Evolutionary conservation across 208 protist genomes (phyloP), one percentile per base, ranked within the genome.

Genomic region (Trypanosoma scelopori): DNA sequence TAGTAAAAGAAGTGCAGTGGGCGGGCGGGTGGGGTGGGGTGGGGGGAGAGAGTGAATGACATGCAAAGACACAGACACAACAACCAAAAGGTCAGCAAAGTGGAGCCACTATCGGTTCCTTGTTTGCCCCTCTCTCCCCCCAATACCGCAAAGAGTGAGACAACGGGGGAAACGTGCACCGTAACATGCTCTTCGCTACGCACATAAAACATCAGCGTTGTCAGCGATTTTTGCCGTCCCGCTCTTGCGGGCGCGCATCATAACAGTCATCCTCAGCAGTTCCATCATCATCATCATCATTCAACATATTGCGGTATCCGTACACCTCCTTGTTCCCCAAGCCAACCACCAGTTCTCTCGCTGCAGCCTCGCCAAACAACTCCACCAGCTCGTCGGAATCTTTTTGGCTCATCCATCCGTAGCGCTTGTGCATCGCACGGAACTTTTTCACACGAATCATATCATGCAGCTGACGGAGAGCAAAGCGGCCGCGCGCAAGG

Each of bases 371-470:
- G 23, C 74, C 55, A 71, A 51, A 74, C 27, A 59, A 63, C 27
- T 71, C 71, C 20, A 65, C 63, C 53, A 89, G 56, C 49, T 89
- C 79, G 0, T 62, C 64, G 6, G 50, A 37, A 27, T 69, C 76
- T 23, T 82, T 81, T 52, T 79, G 66, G 43, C 77, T 79, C 13
- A 78, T 46, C 87, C 83, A 89, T 7, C 65, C 52, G 41, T 93
- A 89, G 0, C 81, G 78, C 51, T 93, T 93, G 32, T 80, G 25
- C 57, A 93, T 78, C 5, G 80, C 82, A 22, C 87, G 83, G 43
- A 83, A 93, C 59, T 86, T 87, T 55, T 73, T 73, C 16, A 93
- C 67, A 53, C 69, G 55, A 48, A 89, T 51, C 13, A 86, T 52
- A 37, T 82, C 72, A 20, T 90, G 69, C 18, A 90, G 52, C 13